These are phyloP conservation scores for Pulveroboletus frians DNA, from an alignment of 768 basidiomycete species.

Conservation along the genomic window DNA sequence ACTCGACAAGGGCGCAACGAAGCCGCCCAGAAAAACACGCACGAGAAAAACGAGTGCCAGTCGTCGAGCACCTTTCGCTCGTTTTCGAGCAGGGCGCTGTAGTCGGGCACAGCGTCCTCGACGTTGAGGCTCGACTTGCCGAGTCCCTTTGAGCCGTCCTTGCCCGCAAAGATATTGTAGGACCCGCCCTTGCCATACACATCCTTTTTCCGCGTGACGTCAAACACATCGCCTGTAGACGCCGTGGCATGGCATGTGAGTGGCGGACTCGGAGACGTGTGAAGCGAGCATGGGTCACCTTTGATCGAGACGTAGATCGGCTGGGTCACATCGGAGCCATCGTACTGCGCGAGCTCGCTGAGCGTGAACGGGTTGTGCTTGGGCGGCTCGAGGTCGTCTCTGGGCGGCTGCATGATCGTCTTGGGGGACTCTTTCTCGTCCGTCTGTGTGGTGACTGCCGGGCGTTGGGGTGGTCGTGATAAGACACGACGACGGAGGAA, in stretches of 20 bases:
- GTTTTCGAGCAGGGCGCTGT: constrained; percentile 63
- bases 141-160: constrained; percentile 85
- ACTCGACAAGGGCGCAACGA: background rate
- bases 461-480: constrained; percentile 3
- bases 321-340: constrained; percentile 58
- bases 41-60: constrained; percentile 87
- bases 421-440: constrained; percentile 36
- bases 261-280: constrained; percentile 17
- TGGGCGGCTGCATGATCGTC: constrained; percentile 68
- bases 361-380: constrained; percentile 75
- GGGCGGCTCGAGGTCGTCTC: constrained; percentile 58
- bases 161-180: constrained; percentile 87
- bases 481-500: constrained; percentile 15
- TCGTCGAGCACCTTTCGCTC: constrained; percentile 80
- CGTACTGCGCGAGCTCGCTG: constrained; percentile 60
- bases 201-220: constrained; percentile 79
- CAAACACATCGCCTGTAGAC: constrained; percentile 66
- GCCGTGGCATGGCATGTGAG: background rate
- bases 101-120: constrained; percentile 87
- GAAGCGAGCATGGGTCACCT: constrained; percentile 44
- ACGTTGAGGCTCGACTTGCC: constrained; percentile 84
- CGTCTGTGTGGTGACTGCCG: constrained; percentile 11
- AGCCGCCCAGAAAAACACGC: too few species aligned
- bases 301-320: constrained; percentile 94
- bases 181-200: constrained; percentile 82